These are phyloP conservation scores for Backusella tuberculispora DNA, from an alignment of 192 early-diverging fungal genomes.

Conservation along the genomic window DNA sequence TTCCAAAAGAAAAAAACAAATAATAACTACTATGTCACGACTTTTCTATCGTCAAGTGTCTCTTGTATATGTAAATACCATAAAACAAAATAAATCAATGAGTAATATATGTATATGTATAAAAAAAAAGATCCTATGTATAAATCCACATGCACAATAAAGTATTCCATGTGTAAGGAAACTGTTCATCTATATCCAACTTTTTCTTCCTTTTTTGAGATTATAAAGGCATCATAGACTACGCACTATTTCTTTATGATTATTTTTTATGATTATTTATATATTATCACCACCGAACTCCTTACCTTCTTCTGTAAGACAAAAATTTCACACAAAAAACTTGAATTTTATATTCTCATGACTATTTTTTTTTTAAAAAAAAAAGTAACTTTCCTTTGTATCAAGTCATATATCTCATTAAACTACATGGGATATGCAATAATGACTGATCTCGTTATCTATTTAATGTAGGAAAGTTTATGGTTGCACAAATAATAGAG, in stretches of 20 bases:
- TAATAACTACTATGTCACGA: slow-evolving; percentile 8
- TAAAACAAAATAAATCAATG: not conserved
- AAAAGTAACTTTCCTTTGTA: not conserved
- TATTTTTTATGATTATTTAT: too few species aligned
- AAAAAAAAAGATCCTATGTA: not conserved
- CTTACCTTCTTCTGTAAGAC: not conserved
- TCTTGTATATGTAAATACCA: not conserved
- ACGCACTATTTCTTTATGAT: not conserved
- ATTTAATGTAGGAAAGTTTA: not conserved
- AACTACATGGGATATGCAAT: too few species aligned
- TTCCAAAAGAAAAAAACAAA: not conserved
- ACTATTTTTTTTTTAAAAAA: not conserved
- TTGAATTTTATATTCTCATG: not conserved
- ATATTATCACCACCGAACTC: not conserved
- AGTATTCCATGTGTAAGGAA: not conserved
- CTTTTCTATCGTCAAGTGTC: not conserved
- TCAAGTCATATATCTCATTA: too few species aligned
- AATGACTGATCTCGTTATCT: too few species aligned
- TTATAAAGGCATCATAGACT: not conserved
- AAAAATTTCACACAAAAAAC: not conserved
- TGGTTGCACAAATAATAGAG: not conserved
- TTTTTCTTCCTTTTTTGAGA: not conserved
- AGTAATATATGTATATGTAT: not conserved
- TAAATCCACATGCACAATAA: not conserved
- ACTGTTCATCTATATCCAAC: not conserved